A percentile compares a stretch with the other conserved stretches of the same genome.
Evolutionary conservation across 2,329 filamentous ascomycete genomes (phyloP).

Genomic region (Colletotrichum sp.): DNA sequence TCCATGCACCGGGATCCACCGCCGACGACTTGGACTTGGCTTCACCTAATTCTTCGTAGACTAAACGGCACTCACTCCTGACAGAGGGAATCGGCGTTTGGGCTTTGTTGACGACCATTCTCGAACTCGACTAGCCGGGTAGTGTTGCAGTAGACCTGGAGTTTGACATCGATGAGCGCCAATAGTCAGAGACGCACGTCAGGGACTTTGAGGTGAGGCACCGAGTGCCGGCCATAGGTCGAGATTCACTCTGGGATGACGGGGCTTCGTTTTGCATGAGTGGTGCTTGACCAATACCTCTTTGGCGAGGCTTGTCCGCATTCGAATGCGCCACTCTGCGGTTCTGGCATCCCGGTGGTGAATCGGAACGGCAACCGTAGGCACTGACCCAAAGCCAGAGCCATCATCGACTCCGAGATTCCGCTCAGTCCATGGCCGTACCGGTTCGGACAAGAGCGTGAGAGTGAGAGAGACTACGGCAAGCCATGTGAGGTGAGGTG

Average conservation of each 20-base stretch:
- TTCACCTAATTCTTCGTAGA: background rate
- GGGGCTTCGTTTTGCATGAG: background rate
- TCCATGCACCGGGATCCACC: constrained; percentile 20
- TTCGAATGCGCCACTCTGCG: background rate
- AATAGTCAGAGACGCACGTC: background rate
- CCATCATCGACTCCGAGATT: background rate
- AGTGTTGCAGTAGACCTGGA: background rate
- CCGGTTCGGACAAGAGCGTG: background rate
- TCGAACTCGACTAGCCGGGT: background rate
- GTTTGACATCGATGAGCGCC: background rate
- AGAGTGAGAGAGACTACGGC: background rate
- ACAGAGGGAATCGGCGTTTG: background rate
- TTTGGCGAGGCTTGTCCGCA: background rate
- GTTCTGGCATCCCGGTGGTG: background rate
- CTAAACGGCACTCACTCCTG: background rate
- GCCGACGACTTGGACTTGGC: background rate
- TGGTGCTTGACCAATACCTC: background rate
- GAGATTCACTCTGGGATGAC: background rate
- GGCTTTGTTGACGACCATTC: background rate
- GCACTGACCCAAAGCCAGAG: background rate
- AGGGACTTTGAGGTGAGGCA: background rate
- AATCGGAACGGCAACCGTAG: constrained; percentile 5
- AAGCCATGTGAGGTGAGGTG: constrained; percentile 1
- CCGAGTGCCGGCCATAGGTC: background rate
- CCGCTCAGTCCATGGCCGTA: background rate